Evolutionary conservation across 192 early-diverging fungal genomes (phyloP), one percentile per base, ranked within the genome.

Genomic region (Backusella australiensis): DNA sequence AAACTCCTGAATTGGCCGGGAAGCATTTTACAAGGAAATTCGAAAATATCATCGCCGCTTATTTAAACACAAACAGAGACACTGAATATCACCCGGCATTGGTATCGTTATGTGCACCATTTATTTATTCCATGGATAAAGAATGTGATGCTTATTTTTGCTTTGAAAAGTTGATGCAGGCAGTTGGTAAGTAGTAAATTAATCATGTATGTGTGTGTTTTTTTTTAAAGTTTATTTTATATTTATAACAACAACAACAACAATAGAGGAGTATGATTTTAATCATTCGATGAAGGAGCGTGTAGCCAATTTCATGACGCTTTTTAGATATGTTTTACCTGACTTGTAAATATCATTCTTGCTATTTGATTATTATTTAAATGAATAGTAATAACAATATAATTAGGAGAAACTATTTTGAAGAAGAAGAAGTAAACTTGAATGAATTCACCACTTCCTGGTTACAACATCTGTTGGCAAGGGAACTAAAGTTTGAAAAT

Each of bases 391-490:
- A 44, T 29, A 68, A 32, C 14, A 67, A 26, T 56, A 39, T 36
- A 53, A 29, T n/a, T 70, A 85, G 84, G 52, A 87, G 89, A 80
- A 94, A 90, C 78, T 95, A 94, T 82, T 98, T 98, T 88, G 94
- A 96, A 78, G 96, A 98, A 69, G 96, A 98, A 71, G 95, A 97
- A 78, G 92, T 96, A 36, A 91, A 96, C 70, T 86, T 94, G 41
- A 92, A 93, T 78, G 95, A 95, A 74, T 95, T 93, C 90, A 91
- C 90, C 5, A 89, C 92, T 19, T 93, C 94, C 15, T 95, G 95
- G 90, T 87, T 96, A 69, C 90, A 90, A 71, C 88, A 89, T 78
- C 75, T 96, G n/a, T 77, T 98, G 19, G 86, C 94, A 12, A 90
- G 90, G 74, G 95, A 98, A 74, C 86, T 98, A 73, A 92, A 93